Conservation (phyloP, 2,329 filamentous ascomycete genomes). For the Diaporthe australafricana region DNA sequence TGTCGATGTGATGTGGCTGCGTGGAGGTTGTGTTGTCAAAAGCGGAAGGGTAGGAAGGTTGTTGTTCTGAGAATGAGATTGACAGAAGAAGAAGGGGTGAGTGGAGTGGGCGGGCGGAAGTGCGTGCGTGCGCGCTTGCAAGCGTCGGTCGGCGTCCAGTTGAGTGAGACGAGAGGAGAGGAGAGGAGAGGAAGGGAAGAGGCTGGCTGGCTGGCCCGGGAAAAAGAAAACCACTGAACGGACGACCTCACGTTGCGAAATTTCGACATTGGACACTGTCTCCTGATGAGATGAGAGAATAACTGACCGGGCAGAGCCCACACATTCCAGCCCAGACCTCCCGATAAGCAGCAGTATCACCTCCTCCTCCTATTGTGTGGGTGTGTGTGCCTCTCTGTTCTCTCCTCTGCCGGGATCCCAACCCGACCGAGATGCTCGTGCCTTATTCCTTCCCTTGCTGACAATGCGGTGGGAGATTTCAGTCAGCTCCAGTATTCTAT, state of each 20-base stretch:
- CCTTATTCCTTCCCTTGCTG: slow-evolving; percentile 8
- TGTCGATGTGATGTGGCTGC: slow-evolving; percentile 1
- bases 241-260: not conserved
- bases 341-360: slow-evolving; percentile 19
- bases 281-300: slow-evolving; percentile 14
- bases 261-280: slow-evolving; percentile 5
- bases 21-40: slow-evolving; percentile 9
- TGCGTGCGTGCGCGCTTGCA: slow-evolving; percentile 3
- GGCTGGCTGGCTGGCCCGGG: slow-evolving; percentile 4
- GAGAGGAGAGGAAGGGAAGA: too few relatives aligned
- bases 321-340: slow-evolving; percentile 26
- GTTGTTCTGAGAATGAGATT: slow-evolving; percentile 13
- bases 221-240: not conserved
- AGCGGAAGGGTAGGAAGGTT: not conserved
- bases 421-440: slow-evolving; percentile 12
- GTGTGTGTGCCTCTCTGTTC: not conserved
- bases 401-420: not conserved
- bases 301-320: not conserved
- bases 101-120: slow-evolving; percentile 12
- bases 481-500: not conserved
- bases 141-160: slow-evolving; percentile 20
- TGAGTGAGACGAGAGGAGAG: not conserved
- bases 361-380: not conserved
- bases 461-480: not conserved
- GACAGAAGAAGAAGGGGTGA: not conserved